These are phyloP conservation scores for Alternaria conjuncta DNA, from an alignment of 2,329 filamentous ascomycete genomes.

Conservation along the genomic window DNA sequence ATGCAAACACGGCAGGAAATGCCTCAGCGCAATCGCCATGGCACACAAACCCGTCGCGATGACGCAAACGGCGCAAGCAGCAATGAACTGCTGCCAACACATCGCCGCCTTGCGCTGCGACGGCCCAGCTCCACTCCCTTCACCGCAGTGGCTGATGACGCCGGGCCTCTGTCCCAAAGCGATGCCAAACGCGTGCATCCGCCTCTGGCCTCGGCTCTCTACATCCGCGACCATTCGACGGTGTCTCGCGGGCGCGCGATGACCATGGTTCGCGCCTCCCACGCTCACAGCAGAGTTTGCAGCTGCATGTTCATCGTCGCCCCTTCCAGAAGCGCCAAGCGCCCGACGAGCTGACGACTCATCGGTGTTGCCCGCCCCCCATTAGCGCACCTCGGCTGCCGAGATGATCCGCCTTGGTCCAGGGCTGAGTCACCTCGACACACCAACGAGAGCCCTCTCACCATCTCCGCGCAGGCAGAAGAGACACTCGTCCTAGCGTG, in stretches of 20 bases:
- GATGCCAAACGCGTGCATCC: conserved; percentile 12
- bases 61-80: conserved; percentile 26
- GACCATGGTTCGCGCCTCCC: conserved; percentile 11
- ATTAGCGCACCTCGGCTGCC: conserved; percentile 11
- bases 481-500: conserved; percentile 18
- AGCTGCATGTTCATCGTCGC: conserved; percentile 21
- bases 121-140: conserved; percentile 1
- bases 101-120: conserved; percentile 3
- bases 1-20: conserved; percentile 16
- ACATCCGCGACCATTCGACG: conserved; percentile 1
- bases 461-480: conserved; percentile 23
- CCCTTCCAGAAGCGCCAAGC: conserved; percentile 27
- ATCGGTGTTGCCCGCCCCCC: conserved; percentile 16
- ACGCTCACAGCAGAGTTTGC: conserved; percentile 9
- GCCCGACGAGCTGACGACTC: conserved; percentile 16
- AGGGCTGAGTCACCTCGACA: conserved; percentile 35
- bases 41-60: conserved; percentile 9
- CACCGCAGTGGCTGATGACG: conserved; percentile 9
- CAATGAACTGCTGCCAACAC: conserved; percentile 25
- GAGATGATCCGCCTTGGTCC: conserved; percentile 25
- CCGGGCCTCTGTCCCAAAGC: conserved; percentile 18
- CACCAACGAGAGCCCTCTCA: conserved; percentile 12
- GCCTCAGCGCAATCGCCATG: conserved; percentile 16
- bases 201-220: conserved; percentile 10
- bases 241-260: background rate